Base-by-base conservation (phyloP, 2,329 filamentous ascomycete genomes). In the Shiraia bambusicola region DNA sequence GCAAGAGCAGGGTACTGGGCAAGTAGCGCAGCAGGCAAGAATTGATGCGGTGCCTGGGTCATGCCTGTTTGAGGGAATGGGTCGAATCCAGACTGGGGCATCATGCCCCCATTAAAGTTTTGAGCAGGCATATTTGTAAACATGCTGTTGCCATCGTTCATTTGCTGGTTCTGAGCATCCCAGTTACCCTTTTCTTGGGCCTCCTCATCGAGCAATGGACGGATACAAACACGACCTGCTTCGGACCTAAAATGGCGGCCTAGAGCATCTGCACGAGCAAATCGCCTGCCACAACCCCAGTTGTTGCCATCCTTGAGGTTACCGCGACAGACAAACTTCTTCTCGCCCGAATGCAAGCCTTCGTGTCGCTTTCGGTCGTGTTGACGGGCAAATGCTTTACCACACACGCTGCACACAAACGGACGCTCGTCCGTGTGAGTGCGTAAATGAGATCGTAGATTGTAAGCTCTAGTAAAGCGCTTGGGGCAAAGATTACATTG, bases 291-390 rank as follows among this genome's bases (percentile, higher is more conserved):
- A 56, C 93, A 98, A 14, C 93, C 93, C 93, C 93, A 98, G 52
- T 87, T 82, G 4, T 85, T 85, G 33, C 85, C 84, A 2, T 82
- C 82, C 54, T 92, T 91, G 35, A 98, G 81, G 44, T 91, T 87
- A 38, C 93, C 93, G 55, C 89, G 90, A 72, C 93, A 98, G 6
- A 97, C 88, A 65, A 97, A 98, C 65, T 95, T 97, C 81, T 97
- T 98, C 73, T 98, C 93, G 29, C 93, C 93, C 0, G 88, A 94
- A 63, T 98, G 93, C 29, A 98, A 75, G 28, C 92, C 91, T 72
- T 98, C 93, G 69, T 98, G 93, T 28, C 93, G 86, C 71, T 98
- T 98, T 32, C 93, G 86, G 66, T 98, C 93, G 65, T 98, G 93
- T 65, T 98, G 93, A 17, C 93, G 86, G 5, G 93, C 93, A 71